These are phyloP conservation scores for Boletus tylopilopsis DNA, from an alignment of 768 basidiomycete species.

Conservation along the genomic window DNA sequence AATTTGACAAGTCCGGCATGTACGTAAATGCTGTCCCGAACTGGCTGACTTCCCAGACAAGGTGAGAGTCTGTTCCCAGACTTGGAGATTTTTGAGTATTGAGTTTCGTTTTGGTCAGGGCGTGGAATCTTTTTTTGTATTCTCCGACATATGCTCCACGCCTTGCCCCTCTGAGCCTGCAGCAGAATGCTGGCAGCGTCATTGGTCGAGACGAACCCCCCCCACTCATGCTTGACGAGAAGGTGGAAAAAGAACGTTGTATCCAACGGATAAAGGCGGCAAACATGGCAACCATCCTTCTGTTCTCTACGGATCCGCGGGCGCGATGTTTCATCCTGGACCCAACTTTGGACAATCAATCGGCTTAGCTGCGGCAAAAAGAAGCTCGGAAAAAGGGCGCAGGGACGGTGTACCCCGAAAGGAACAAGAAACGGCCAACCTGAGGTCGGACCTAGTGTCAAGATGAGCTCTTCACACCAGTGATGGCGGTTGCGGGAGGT, in stretches of 20 bases:
- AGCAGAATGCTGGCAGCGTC: conserved; percentile 4
- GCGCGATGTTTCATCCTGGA: conserved; percentile 18
- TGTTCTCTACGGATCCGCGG: conserved; percentile 24
- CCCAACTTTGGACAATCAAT: conserved; percentile 15
- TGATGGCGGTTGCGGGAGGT: conserved; percentile 13
- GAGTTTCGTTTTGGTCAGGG: conserved; percentile 12
- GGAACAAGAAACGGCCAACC: conserved; percentile 8
- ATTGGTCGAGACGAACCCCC: conserved; percentile 4
- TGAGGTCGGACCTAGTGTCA: conserved; percentile 2
- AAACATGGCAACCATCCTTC: conserved; percentile 18
- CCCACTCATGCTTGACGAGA: conserved; percentile 13
- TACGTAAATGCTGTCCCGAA: conserved; percentile 25
- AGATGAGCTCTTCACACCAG: conserved; percentile 2
- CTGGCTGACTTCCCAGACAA: conserved; percentile 20
- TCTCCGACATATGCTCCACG: neutral
- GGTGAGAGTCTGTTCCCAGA: conserved; percentile 18
- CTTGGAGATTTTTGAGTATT: conserved; percentile 15
- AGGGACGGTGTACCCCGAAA: conserved; percentile 9
- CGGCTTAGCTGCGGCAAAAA: conserved; percentile 23
- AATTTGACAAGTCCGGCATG: conserved; percentile 16
- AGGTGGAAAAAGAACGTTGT: conserved; percentile 14
- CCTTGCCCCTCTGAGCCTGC: neutral
- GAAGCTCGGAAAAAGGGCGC: conserved; percentile 18
- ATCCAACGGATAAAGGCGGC: conserved; percentile 7
- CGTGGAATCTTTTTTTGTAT: neutral